Percentiles rank a stretch among this genome's conserved stretches.
phyloP scores from a whole-genome alignment of 306 rosid species.

The Fragaria vesca region DNA sequence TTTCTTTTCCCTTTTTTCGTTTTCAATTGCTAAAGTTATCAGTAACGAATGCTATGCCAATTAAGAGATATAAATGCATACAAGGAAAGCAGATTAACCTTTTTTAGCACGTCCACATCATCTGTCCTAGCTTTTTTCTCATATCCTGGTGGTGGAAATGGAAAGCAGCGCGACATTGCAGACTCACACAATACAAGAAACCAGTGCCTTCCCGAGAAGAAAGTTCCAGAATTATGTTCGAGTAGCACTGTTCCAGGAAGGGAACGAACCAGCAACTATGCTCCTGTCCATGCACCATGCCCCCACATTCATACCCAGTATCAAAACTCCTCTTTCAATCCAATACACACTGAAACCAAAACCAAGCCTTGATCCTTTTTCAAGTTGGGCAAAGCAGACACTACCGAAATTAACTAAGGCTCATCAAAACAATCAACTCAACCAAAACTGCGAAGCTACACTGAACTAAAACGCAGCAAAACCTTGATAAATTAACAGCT shows the following conservation, averaged over 20 bases:
- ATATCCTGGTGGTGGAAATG: slow-evolving; percentile 95
- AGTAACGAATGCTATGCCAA: slow-evolving; percentile 13
- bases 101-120: slow-evolving; percentile 56
- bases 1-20: neutral
- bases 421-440: slow-evolving; percentile 29
- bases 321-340: slow-evolving; percentile 55
- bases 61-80: slow-evolving; percentile 22
- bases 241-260: slow-evolving; percentile 51
- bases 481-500: slow-evolving; percentile 24
- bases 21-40: neutral
- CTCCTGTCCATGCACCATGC: slow-evolving; percentile 98
- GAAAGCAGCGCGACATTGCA: slow-evolving; percentile 99
- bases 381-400: slow-evolving; percentile 30
- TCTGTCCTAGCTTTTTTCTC: slow-evolving; percentile 69
- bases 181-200: slow-evolving; percentile 44
- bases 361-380: slow-evolving; percentile 34
- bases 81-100: slow-evolving; percentile 57
- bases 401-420: slow-evolving; percentile 28
- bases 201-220: slow-evolving; percentile 44
- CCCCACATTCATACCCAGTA: slow-evolving; percentile 81
- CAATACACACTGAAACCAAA: slow-evolving; percentile 34
- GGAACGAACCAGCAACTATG: slow-evolving; percentile 79
- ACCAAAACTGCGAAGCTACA: slow-evolving; percentile 27
- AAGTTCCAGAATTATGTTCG: slow-evolving; percentile 49
- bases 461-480: slow-evolving; percentile 28